Percentiles rank a stretch among this genome's conserved stretches.
These are phyloP conservation scores for Leccinum fuscescens DNA, from an alignment of 1,284 basidiomycete species.

Conservation along the genomic window DNA sequence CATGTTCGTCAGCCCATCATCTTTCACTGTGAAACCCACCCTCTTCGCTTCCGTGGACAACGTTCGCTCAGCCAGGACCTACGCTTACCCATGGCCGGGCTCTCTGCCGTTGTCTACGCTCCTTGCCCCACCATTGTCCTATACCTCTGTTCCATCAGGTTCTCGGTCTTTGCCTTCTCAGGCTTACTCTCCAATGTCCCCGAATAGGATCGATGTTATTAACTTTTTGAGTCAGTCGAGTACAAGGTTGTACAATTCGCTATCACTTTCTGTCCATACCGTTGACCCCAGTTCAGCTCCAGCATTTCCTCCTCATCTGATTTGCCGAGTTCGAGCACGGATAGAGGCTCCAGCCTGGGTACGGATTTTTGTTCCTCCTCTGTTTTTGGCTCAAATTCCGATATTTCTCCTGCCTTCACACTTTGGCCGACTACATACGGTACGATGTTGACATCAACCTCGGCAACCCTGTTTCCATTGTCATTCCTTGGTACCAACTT, in stretches of 20 bases:
- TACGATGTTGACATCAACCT: too few species aligned
- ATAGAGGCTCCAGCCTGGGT: constrained; percentile 19
- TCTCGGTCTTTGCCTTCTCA: constrained; percentile 4
- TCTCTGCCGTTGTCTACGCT: constrained; percentile 22
- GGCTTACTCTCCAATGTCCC: background rate
- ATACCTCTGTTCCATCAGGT: background rate
- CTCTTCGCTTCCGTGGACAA: constrained; percentile 8
- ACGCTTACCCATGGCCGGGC: constrained; percentile 12
- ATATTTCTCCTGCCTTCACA: constrained; percentile 8
- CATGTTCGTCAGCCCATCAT: constrained; percentile 27
- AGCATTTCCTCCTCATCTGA: constrained; percentile 5
- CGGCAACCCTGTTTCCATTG: background rate
- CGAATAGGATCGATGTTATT: background rate
- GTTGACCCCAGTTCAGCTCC: constrained; percentile 9
- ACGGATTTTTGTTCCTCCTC: constrained; percentile 14
- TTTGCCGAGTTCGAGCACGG: background rate
- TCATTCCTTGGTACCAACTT: background rate
- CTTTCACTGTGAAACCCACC: constrained; percentile 19
- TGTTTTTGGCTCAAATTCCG: constrained; percentile 18
- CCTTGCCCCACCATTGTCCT: constrained; percentile 1
- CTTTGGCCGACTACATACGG: too few species aligned
- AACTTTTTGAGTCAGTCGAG: background rate
- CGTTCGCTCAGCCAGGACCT: constrained; percentile 4
- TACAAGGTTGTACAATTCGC: constrained; percentile 11
- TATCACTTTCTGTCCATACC: background rate